Evolutionary conservation across 2,329 filamentous ascomycete species (phyloP).

Genomic region (Nannizzia gypsea): DNA sequence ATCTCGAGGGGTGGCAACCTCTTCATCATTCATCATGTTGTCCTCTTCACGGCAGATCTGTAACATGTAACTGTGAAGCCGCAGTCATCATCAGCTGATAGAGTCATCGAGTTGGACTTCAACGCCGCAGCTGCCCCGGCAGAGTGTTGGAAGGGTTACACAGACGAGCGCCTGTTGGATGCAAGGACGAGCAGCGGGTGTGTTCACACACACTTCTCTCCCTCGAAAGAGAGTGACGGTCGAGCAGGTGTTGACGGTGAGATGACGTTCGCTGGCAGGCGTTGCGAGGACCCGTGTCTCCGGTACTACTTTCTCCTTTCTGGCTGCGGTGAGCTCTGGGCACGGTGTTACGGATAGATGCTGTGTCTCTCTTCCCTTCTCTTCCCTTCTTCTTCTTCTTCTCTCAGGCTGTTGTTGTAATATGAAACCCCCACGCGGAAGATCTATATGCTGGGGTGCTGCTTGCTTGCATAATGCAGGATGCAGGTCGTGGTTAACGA

Average conservation of each 20-base stretch:
- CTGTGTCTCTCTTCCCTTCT: background rate
- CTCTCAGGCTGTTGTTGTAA: background rate
- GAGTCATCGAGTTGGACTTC: background rate
- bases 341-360: background rate
- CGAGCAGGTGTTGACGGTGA: background rate
- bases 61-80: background rate
- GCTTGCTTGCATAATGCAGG: background rate
- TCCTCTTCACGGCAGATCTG: background rate
- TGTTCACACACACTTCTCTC: no score
- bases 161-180: background rate
- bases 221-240: no score
- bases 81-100: background rate
- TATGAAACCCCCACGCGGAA: background rate
- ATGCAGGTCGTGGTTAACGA: background rate
- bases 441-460: background rate
- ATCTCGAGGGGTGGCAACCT: background rate
- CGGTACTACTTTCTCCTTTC: background rate
- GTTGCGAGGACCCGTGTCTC: background rate
- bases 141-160: background rate
- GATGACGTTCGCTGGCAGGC: background rate
- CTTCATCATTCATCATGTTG: background rate
- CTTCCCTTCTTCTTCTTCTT: background rate
- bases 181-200: background rate
- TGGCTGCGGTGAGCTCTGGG: background rate
- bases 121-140: background rate